Evolutionary conservation across 805 yeast species (phyloP).

Genomic region (Ogataea dorogensis): DNA sequence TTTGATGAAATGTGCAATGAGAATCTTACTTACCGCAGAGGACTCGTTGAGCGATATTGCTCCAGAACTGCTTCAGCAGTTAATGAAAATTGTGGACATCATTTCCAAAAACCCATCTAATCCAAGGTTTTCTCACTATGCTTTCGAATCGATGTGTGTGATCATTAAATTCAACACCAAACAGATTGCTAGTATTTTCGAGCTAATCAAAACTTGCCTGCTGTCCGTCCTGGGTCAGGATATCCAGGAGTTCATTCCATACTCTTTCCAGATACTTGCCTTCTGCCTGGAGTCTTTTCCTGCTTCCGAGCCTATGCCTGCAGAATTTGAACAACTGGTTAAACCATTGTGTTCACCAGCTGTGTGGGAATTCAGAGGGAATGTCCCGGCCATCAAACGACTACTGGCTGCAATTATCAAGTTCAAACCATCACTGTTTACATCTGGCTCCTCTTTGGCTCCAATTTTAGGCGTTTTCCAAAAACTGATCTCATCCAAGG

Average conservation of each 20-base stretch:
- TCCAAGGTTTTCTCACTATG: slow-evolving; percentile 87
- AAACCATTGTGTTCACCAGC: slow-evolving; percentile 86
- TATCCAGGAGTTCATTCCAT: slow-evolving; percentile 92
- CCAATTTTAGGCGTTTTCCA: slow-evolving; percentile 97
- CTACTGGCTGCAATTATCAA: slow-evolving; percentile 64
- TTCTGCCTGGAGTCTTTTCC: slow-evolving; percentile 67
- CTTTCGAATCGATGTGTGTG: slow-evolving; percentile 84
- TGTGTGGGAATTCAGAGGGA: slow-evolving; percentile 92
- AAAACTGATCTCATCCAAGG: slow-evolving; percentile 80
- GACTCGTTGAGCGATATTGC: slow-evolving; percentile 53
- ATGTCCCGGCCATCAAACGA: slow-evolving; percentile 89
- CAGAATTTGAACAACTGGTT: slow-evolving; percentile 59
- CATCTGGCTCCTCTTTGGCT: slow-evolving; percentile 43
- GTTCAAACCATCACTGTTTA: slow-evolving; percentile 44
- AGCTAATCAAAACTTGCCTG: slow-evolving; percentile 62
- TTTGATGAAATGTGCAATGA: slow-evolving; percentile 83
- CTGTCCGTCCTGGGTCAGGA: slow-evolving; percentile 72
- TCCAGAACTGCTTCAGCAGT: slow-evolving; percentile 55
- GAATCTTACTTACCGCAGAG: slow-evolving; percentile 72
- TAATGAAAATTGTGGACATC: slow-evolving; percentile 63
- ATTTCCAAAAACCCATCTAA: slow-evolving; percentile 91
- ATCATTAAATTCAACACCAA: slow-evolving; percentile 52
- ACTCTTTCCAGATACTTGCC: slow-evolving; percentile 86
- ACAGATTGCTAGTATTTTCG: slow-evolving; percentile 42
- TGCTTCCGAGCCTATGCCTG: slow-evolving; percentile 51